phyloP scores from a whole-genome alignment of 176 grass and related monocot species.

The Thinopyrum elongatum region DNA sequence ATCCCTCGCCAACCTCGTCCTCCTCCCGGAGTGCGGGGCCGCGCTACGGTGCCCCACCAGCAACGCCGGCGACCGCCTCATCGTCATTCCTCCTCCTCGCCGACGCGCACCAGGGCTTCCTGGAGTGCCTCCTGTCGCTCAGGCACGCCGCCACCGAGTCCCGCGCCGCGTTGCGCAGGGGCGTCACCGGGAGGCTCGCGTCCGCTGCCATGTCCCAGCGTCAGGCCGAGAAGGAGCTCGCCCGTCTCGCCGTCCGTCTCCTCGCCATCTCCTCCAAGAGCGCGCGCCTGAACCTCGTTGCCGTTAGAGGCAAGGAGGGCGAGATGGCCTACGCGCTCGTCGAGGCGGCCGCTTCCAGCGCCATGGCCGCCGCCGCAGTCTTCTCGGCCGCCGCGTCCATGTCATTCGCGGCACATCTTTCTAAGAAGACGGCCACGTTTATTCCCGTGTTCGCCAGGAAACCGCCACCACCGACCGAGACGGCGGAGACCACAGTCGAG shows the following conservation, averaged over 20 bases:
- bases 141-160: not conserved
- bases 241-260: not conserved
- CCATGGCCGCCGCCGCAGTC: slow-evolving; percentile 10
- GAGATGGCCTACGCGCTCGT: slow-evolving; percentile 29
- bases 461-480: not conserved
- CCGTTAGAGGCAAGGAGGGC: not conserved
- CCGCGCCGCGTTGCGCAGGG: slow-evolving; percentile 6
- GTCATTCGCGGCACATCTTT: not conserved
- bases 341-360: slow-evolving; percentile 11
- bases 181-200: slow-evolving; percentile 10
- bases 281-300: not conserved
- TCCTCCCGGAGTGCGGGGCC: slow-evolving; percentile 29
- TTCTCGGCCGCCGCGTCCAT: slow-evolving; percentile 10
- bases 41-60: not conserved
- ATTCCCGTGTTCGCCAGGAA: slow-evolving; percentile 8
- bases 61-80: slow-evolving; percentile 20
- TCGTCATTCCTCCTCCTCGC: slow-evolving; percentile 73
- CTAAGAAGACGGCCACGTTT: not conserved
- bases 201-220: slow-evolving; percentile 27
- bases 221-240: slow-evolving; percentile 35
- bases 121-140: slow-evolving; percentile 7
- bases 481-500: not conserved
- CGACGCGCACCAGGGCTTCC: slow-evolving; percentile 52
- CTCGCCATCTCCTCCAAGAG: not conserved
- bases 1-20: slow-evolving; percentile 42